Base-by-base conservation (phyloP, 208 protist genomes). In the Tritrichomonas musculus region DNA sequence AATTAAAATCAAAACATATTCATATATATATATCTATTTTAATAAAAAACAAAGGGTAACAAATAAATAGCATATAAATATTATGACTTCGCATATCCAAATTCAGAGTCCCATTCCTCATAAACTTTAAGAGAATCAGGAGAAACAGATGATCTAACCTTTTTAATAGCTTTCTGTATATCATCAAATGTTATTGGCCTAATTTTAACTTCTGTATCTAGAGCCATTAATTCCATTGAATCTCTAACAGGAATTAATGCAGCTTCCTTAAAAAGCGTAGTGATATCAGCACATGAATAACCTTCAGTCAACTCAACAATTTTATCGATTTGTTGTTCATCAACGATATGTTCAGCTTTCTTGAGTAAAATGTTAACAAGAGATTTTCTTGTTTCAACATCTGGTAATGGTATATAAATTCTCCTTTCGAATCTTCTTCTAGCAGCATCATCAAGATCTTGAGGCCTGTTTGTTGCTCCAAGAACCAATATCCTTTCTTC, bases 371-470 rank as follows among this genome's bases (percentile, higher is more conserved):
- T 14, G 0, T 55, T 13, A 11, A 92, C 14, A 11, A 93, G 22
- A 5, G 49, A 4, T 9, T 73, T 75, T 17, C 97, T 57, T n/a
- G 96, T 96, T 14, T 57, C 65, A 8, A 84, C 44, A 64, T 98
- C 95, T 25, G 98, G 98, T 36, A 98, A 93, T 9, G 97, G 96
- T 49, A 99, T 97, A 94, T 98, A 99, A 33, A 99, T 88, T n/a
- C 93, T 60, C 39, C 93, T 94, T 66, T 39, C 47, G n/a, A 96
- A 65, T 25, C 98, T 95, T 47, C 98, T 80, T 2, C 97, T 93
- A 30, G 97, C 96, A 33, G 98, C 98, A 65, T 98, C 96, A 94
- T 99, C 98, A 0, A 99, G 73, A 66, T 98, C 97, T 57, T 96
- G 96, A 33, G 98, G 98, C 39, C 96, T 53, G 82, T 98, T 98